Base-by-base conservation (phyloP, 1,139 yeast genomes). In the Candida dubliniensis region DNA sequence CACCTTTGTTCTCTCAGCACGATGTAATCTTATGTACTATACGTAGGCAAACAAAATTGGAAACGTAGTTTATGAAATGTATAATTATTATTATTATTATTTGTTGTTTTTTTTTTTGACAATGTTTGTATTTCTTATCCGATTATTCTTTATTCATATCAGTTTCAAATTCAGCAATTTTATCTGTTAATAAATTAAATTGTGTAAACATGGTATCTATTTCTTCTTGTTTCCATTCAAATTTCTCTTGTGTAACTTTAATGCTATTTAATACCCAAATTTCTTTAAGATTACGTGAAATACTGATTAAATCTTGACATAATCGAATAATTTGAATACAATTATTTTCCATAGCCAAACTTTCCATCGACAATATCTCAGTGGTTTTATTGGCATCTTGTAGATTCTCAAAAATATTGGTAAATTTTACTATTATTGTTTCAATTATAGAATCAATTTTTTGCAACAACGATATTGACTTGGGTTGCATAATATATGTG, bases 221-320 rank as follows among this genome's bases (percentile, higher is more conserved):
- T 13, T 67, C 67, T 14, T 59, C 59, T 27, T 59, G 58, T 23
- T 48, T 45, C 39, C 50, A 51, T 24, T 51, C 49, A 8, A 51
- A 53, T 10, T 59, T 62, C 12, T 53, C 52, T 6, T 48, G 51
- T 1, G 52, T 52, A 8, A 70, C 75, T 47, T 68, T 71, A 51
- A 78, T 66, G 25, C 81, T 77, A 4, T 81, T 82, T 48, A 80
- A 61, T 33, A 81, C 71, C 85, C 85, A 80, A 2, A 76, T 68
- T 53, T 80, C 85, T 50, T 76, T 74, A 34, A 80, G 55, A 0
- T 72, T 67, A 36, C 80, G 59, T 2, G 82, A 76, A 3, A 79
- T 68, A 0, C 73, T 62, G 12, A 80, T 61, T 23, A 80, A 57
- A 45, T 80, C 84, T 49, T 80, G 81, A 38, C 82, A 73, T 8